Percentiles rank a stretch among this genome's conserved stretches.
Conservation (phyloP, 164 flowering plant genomes). For the Magnolia sinica region DNA sequence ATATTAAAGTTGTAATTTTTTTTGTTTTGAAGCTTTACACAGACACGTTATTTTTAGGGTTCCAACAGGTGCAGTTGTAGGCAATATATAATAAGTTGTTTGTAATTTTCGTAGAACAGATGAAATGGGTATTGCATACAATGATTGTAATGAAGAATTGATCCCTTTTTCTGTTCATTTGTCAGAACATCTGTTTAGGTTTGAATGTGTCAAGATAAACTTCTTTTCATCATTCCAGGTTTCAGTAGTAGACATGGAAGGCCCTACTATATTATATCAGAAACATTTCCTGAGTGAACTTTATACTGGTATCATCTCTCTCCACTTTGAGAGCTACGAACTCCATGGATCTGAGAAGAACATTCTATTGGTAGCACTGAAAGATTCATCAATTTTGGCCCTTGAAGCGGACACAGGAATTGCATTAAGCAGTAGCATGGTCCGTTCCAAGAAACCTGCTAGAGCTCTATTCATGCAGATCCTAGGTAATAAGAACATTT, state of each 20-base stretch:
- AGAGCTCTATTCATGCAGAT: constrained; percentile 64
- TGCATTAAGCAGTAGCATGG: constrained; percentile 35
- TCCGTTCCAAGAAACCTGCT: constrained; percentile 73
- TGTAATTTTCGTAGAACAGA: neutral
- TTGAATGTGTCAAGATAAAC: neutral
- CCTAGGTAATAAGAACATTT: constrained; percentile 41
- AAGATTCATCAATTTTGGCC: constrained; percentile 75
- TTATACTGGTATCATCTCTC: constrained; percentile 49
- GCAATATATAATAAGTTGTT: neutral
- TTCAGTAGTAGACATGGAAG: constrained; percentile 58
- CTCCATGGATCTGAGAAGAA: constrained; percentile 80
- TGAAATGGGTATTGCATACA: too few species aligned
- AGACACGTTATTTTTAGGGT: neutral
- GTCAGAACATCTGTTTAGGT: too few species aligned
- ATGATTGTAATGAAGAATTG: too few species aligned
- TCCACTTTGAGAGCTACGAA: constrained; percentile 60
- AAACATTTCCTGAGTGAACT: constrained; percentile 59
- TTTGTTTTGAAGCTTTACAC: too few species aligned
- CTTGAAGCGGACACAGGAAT: constrained; percentile 71
- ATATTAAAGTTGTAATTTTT: too few species aligned
- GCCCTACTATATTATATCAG: constrained; percentile 47
- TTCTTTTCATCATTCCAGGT: constrained; percentile 41
- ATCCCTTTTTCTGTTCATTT: too few species aligned
- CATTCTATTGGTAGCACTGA: constrained; percentile 57
- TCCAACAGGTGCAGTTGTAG: neutral